Evolutionary conservation across 805 yeast genomes (phyloP), one percentile per base, ranked within the genome.

Genomic region (Metschnikowia similis): DNA sequence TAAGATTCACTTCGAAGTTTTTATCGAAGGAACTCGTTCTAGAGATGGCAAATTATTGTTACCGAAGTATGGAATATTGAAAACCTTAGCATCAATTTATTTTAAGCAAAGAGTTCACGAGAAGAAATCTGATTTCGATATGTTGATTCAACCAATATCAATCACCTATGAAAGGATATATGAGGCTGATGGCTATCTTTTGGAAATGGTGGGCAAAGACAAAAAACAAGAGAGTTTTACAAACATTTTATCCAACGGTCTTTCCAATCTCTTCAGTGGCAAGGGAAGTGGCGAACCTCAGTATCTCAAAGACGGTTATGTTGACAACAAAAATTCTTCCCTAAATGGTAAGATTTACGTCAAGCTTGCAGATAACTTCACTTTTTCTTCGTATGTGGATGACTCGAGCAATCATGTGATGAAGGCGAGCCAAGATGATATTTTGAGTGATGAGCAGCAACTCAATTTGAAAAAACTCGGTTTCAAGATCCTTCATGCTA

Each of bases 1-100:
- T 51, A 81, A 82, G 44, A 65, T 75, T 48, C 75, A 75, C 54
- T 67, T 82, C 53, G 85, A 82, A 58, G 81, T 83, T 51, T 82
- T 82, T 56, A 78, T 82, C 45, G 87, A 82, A 61, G 87, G 87
- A n/a, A 80, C 84, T 1, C 72, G 87, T 36, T 81, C 85, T 2
- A 70, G 87, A 51, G 82, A 82, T 53, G 87, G 87, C n/a, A 82
- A 82, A 58, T 66, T 82, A 32, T 69, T 82, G 21, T 70, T 82
- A 27, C 87, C 87, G 11, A 82, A 82, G 59, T 80, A 78, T 58
- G 87, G 87, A 6, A 76, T 82, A 42, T 69, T 82, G 54, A 82
- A 81, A 61, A 76, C 74, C 41, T 67, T 81, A 39, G 65, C 76
- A 34, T 77, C 77, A 49, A 69, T 80, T 13, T 71, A 77, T 34